Evolutionary conservation across 2,329 filamentous ascomycete species (phyloP), one percentile per base, ranked within the genome.

Genomic region (Truncatella angustata): DNA sequence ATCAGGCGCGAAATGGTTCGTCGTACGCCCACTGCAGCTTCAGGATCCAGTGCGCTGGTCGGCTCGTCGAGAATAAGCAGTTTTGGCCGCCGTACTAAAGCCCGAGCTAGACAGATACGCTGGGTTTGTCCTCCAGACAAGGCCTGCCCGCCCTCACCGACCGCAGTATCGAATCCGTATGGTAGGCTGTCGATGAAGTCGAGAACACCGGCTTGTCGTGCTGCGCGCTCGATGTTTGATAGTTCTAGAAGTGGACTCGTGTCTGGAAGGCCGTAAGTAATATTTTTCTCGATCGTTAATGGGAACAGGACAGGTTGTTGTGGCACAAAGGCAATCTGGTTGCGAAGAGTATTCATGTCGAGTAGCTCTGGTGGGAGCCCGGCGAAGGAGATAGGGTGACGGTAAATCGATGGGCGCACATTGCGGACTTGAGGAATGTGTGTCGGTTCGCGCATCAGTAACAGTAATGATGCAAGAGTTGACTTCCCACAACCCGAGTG

Each of bases 401-500:
- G 34, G 23, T 49, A 23, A n/a, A 14, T 10, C 49, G 18, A 43
- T 32, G 49, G 28, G 9, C 39, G n/a, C 35, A 49, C 6, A 40
- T 48, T 39, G 44, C 28, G 37, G 5, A 59, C 54, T 9, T 34
- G 10, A 6, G 43, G 51, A 3, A 34, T 43, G n/a, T 52, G 28
- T 0, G 63, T 57, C 4, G 79, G 76, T 2, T 68, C 58, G 58
- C 94, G 91, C 0, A 97, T 75, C 1, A 87, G 83, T 4, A 95
- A 72, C 0, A 97, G 74, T 0, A 97, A 72, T 0, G 87, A 82
- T 0, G 87, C 79, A 32, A 97, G 77, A 0, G 93, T 97, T 12
- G 88, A 92, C 71, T 99, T 97, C 1, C 94, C 93, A n/a, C 87
- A 90, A 0, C 94, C 93, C 0, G 91, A 96, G 1, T 81, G 73